A percentile compares a stretch with the other conserved stretches of the same genome.
phyloP scores from a whole-genome alignment of 768 basidiomycete genomes.

The Podaxis carcinomalis region DNA sequence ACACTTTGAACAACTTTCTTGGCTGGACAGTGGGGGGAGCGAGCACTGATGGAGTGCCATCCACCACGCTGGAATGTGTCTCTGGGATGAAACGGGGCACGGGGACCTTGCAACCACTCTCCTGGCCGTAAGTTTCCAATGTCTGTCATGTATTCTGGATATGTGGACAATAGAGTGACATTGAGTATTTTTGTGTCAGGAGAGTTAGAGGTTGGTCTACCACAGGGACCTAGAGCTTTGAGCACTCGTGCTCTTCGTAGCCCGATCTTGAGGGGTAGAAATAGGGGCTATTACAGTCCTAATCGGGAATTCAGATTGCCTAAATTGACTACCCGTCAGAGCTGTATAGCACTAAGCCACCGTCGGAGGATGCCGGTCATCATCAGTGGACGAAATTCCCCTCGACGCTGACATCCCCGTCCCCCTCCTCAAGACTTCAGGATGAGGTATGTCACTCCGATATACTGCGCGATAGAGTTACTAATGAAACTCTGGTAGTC shows the following conservation, averaged over 20 bases:
- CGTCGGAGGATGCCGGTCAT: slow-evolving; percentile 31
- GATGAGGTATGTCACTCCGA: slow-evolving; percentile 53
- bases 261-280: background rate
- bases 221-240: background rate
- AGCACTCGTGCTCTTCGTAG: background rate
- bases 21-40: background rate
- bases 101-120: background rate
- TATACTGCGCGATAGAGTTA: slow-evolving; percentile 8
- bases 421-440: slow-evolving; percentile 41
- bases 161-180: no score
- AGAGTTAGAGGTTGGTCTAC: no score
- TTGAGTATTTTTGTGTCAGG: no score
- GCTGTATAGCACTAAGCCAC: slow-evolving; percentile 43
- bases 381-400: slow-evolving; percentile 21
- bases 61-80: background rate
- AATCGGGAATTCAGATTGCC: background rate
- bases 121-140: no score
- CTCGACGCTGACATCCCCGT: slow-evolving; percentile 27
- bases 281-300: background rate
- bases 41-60: no score
- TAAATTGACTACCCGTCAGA: slow-evolving; percentile 1
- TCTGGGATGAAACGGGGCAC: background rate
- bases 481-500: slow-evolving; percentile 40
- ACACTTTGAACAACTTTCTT: background rate
- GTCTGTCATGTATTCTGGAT: no score